phyloP scores from a whole-genome alignment of 768 basidiomycete species.

The Epithele typhae region DNA sequence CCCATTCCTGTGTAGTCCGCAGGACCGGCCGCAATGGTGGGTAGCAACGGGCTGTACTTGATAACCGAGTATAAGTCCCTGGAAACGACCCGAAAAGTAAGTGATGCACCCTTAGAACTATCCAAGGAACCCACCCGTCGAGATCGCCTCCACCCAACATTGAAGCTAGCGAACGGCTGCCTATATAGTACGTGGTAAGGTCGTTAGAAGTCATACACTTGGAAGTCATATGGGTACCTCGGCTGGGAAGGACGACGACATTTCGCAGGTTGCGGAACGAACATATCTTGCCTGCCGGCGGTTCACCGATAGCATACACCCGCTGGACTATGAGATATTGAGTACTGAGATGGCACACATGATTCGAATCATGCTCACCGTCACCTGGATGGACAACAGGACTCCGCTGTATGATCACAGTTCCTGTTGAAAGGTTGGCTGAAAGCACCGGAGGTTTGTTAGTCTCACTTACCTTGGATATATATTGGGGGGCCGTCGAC shows the following conservation, averaged over 20 bases:
- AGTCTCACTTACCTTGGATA: conserved; percentile 56
- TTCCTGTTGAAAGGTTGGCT: too few relatives aligned
- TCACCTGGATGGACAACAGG: conserved; percentile 78
- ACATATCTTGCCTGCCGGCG: conserved; percentile 51
- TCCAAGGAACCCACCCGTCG: conserved; percentile 56
- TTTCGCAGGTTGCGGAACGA: conserved; percentile 61
- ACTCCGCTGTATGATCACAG: conserved; percentile 52
- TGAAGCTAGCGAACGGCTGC: conserved; percentile 59
- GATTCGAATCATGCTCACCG: conserved; percentile 33
- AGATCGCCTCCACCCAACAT: conserved; percentile 73
- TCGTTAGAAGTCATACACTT: background rate
- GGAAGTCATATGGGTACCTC: conserved; percentile 42
- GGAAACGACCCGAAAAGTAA: conserved; percentile 1
- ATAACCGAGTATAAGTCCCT: conserved; percentile 70
- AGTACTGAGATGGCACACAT: background rate
- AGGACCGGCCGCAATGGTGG: conserved; percentile 44
- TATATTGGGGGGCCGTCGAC: conserved; percentile 47
- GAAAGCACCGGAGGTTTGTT: too few relatives aligned
- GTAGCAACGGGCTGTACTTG: conserved; percentile 49
- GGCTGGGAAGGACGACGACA: conserved; percentile 65
- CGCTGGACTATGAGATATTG: conserved; percentile 49
- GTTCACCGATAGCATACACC: conserved; percentile 67
- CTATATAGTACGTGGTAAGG: conserved; percentile 27
- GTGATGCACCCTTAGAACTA: too few relatives aligned
- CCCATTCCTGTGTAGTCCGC: conserved; percentile 43